Evolutionary conservation across 495 filamentous ascomycete species (phyloP).

Genomic region (Pseudomonodictys pantanalensis): DNA sequence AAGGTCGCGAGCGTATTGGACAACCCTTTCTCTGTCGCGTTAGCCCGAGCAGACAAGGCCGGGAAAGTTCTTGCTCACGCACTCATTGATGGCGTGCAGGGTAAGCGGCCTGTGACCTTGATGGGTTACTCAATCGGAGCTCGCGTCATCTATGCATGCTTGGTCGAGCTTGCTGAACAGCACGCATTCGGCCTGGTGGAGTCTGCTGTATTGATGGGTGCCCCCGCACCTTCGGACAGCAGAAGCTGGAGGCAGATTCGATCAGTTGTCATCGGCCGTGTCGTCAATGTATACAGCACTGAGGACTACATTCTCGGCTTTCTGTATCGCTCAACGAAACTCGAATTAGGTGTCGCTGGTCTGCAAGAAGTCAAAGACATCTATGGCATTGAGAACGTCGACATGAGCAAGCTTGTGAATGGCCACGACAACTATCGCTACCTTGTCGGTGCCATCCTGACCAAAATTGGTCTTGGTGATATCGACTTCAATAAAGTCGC

Average conservation of each 20-base stretch:
- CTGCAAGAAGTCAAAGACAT: slow-evolving; percentile 54
- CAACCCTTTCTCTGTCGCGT: slow-evolving; percentile 35
- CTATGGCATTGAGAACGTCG: slow-evolving; percentile 56
- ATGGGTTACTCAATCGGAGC: slow-evolving; percentile 36
- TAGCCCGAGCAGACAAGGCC: slow-evolving; percentile 35
- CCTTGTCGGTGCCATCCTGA: slow-evolving; percentile 53
- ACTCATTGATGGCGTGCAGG: slow-evolving; percentile 32
- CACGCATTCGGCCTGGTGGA: slow-evolving; percentile 36
- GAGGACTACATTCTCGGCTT: slow-evolving; percentile 62
- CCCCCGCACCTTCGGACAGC: slow-evolving; percentile 40
- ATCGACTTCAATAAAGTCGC: slow-evolving; percentile 47
- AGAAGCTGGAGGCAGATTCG: slow-evolving; percentile 54
- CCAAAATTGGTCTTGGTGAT: slow-evolving; percentile 57
- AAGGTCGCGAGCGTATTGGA: slow-evolving; percentile 33
- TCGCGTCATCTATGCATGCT: slow-evolving; percentile 32
- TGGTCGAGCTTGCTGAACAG: slow-evolving; percentile 33
- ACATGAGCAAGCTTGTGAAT: slow-evolving; percentile 53
- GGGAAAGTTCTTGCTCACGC: slow-evolving; percentile 36
- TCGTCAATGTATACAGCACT: slow-evolving; percentile 60
- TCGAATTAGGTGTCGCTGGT: slow-evolving; percentile 58
- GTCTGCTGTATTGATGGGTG: slow-evolving; percentile 31
- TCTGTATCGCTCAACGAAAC: slow-evolving; percentile 53
- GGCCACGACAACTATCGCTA: slow-evolving; percentile 56
- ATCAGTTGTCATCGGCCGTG: slow-evolving; percentile 53
- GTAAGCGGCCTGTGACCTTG: slow-evolving; percentile 33